phyloP scores from a whole-genome alignment of 2,329 filamentous ascomycete species.

The Scedosporium minutisporum region DNA sequence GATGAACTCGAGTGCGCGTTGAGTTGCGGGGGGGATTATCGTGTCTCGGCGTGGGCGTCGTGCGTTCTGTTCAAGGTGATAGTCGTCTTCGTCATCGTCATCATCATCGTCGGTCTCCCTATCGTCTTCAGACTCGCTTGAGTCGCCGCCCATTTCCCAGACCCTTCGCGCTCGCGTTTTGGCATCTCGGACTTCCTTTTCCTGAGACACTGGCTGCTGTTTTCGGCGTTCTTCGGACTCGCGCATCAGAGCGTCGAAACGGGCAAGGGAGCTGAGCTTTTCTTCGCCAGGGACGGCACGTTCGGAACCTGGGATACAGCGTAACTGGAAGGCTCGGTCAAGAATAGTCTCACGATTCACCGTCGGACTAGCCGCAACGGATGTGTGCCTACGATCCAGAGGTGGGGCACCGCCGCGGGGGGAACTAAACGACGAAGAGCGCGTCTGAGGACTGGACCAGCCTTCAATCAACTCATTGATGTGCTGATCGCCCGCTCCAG shows the following conservation, averaged over 20 bases:
- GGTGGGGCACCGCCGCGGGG: constrained; percentile 45
- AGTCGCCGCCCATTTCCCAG: constrained; percentile 33
- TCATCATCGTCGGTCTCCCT: constrained; percentile 27
- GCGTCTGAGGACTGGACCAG: constrained; percentile 45
- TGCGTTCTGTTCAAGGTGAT: constrained; percentile 19
- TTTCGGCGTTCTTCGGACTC: constrained; percentile 44
- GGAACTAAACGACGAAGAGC: constrained; percentile 48
- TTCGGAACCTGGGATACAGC: constrained; percentile 52
- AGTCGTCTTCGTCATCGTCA: constrained; percentile 24
- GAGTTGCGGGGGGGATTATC: constrained; percentile 35
- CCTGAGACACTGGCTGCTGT: constrained; percentile 24
- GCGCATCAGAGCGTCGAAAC: constrained; percentile 57
- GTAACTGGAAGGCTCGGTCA: constrained; percentile 56
- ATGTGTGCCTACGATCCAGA: constrained; percentile 29
- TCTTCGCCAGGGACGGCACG: constrained; percentile 45
- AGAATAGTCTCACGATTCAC: constrained; percentile 53
- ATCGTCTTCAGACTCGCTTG: constrained; percentile 27
- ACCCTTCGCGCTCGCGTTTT: not conserved
- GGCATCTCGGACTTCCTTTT: constrained; percentile 17
- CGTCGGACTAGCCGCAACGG: constrained; percentile 38
- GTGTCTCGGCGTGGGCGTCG: constrained; percentile 13
- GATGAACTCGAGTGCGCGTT: constrained; percentile 41
- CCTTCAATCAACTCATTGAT: constrained; percentile 49
- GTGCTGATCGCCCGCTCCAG: constrained; percentile 38
- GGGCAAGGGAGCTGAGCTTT: constrained; percentile 53